Conservation (phyloP, 2,329 filamentous ascomycete genomes). For the Fusarium globosum region DNA sequence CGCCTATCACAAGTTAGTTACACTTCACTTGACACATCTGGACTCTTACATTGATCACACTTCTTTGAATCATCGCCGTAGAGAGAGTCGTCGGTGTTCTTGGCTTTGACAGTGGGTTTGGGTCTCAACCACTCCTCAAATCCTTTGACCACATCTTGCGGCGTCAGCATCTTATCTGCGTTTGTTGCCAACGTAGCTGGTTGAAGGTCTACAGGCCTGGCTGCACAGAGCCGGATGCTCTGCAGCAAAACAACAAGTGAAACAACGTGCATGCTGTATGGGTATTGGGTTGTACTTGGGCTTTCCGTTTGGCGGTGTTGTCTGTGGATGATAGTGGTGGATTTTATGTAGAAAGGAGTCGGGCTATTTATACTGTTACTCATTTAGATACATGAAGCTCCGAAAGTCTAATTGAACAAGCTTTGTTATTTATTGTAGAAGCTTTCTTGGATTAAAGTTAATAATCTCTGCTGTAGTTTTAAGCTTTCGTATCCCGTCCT, state of each 20-base stretch:
- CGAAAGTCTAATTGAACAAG: not conserved
- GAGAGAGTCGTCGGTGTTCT: not conserved
- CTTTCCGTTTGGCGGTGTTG: not conserved
- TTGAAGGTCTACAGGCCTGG: not conserved
- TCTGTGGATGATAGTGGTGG: not conserved
- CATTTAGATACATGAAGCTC: not conserved
- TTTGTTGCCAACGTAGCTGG: not conserved
- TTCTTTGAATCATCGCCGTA: not conserved
- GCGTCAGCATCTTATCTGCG: not conserved
- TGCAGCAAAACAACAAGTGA: not conserved
- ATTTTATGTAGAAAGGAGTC: not conserved
- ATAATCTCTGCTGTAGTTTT: not conserved
- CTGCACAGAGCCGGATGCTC: not conserved
- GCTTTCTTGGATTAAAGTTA: not conserved
- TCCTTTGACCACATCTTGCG: not conserved
- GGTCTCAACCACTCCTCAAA: not conserved
- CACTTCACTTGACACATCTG: not conserved
- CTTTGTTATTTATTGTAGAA: not conserved
- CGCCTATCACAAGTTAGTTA: not conserved
- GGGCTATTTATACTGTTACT: not conserved
- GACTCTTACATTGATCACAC: not conserved
- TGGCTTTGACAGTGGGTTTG: accelerated
- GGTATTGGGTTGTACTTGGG: not conserved
- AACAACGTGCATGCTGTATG: not conserved
- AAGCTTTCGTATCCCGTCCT: not conserved